A percentile compares a stretch with the other conserved stretches of the same genome.
phyloP scores from a whole-genome alignment of 2,329 filamentous ascomycete species.

The Monosporascus sp. region DNA sequence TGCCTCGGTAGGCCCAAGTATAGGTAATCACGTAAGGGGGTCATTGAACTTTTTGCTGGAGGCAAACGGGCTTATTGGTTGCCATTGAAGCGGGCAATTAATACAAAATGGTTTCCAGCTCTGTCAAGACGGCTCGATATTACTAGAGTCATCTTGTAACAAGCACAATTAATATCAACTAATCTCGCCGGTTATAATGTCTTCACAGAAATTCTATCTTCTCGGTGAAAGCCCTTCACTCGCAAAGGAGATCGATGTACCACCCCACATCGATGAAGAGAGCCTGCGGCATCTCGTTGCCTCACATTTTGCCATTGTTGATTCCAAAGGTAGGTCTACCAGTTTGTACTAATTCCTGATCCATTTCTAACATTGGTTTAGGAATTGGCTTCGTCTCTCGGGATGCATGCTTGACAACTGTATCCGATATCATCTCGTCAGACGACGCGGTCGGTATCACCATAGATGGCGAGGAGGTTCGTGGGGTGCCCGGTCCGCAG shows the following conservation, averaged over 20 bases:
- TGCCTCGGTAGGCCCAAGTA: neutral
- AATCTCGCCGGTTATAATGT: constrained; percentile 19
- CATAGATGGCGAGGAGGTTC: constrained; percentile 43
- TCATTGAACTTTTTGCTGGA: neutral
- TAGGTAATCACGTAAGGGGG: neutral
- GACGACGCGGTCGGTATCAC: constrained; percentile 34
- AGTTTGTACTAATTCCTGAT: neutral
- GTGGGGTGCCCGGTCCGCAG: constrained; percentile 43
- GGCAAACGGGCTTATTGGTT: neutral
- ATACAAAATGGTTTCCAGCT: neutral
- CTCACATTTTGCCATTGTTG: constrained; percentile 37
- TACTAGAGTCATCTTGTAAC: constrained; percentile 1
- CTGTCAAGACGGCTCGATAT: neutral
- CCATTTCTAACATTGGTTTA: constrained; percentile 9
- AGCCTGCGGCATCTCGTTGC: constrained; percentile 34
- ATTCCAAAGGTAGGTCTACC: constrained; percentile 29
- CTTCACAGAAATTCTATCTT: constrained; percentile 35
- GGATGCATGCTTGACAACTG: constrained; percentile 23
- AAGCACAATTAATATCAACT: constrained; percentile 4
- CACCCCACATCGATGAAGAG: constrained; percentile 28
- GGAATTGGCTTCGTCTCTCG: constrained; percentile 32
- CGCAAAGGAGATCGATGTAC: constrained; percentile 31
- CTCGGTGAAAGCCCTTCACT: constrained; percentile 33
- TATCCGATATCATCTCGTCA: constrained; percentile 29
- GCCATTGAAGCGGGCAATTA: neutral